Base-by-base conservation (phyloP, 306 rosid species). In the Cucurbita ficifolia region DNA sequence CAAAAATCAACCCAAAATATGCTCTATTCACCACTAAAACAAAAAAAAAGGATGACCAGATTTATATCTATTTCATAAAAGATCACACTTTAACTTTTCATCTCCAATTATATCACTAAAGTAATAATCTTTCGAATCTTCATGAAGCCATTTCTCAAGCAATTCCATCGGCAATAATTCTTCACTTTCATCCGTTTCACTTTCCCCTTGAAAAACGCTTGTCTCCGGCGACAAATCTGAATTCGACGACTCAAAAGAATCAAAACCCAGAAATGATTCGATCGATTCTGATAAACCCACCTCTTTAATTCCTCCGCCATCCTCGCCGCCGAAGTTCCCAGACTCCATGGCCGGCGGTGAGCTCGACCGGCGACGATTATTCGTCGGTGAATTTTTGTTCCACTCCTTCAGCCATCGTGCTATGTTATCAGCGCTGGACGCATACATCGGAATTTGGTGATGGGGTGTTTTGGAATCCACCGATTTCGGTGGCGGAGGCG, bases 81-180 rank as follows among this genome's bases (percentile, higher is more conserved):
- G 24, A 70, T 49, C 57, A 29, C 0, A 45, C 39, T 68, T 68
- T 1, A 43, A 45, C 19, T 68, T 68, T 12, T 68, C 73, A 43
- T 46, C 57, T 8, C 33, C 45, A 7, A 39, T 29, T 4, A 70
- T 29, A 33, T 70, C 57, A 29, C 22, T 29, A 16, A 70, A 29
- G 52, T 42, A 64, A 8, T 70, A 46, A 70, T 46, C 74, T 49
- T 70, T 46, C 1, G 14, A 6, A 49, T 70, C 76, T 54, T 58
- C 76, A 56, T 54, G 40, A 17, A 73, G 76, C 76, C 76, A 73
- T 14, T 73, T 56, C 54, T 73, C 76, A 10, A 73, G 53, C 70
- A 74, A 24, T 29, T 64, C 38, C 39, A 58, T 49, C 4, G 77
- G 70, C 70, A 74, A 65, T 29, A 74, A 74, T 29, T 43, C 29